Conservation (phyloP, 2,329 filamentous ascomycete species). For the Mycogone perniciosa region DNA sequence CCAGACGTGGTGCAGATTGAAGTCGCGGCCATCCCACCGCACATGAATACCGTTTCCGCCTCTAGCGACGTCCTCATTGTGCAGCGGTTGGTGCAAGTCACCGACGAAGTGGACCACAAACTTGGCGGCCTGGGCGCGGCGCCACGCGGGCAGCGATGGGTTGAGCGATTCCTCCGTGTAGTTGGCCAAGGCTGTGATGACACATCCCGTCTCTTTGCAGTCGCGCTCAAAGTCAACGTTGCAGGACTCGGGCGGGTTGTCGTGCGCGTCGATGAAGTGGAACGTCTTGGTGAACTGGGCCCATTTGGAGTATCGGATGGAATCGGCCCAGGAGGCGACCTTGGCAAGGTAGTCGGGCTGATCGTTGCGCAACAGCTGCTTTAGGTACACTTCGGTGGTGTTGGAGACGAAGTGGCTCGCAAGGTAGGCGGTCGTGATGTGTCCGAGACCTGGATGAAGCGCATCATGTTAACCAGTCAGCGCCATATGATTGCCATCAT, state of each 20-base stretch:
- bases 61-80: slow-evolving; percentile 55
- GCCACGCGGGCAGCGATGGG: slow-evolving; percentile 34
- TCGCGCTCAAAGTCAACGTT: slow-evolving; percentile 53
- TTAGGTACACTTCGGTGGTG: slow-evolving; percentile 50
- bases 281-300: slow-evolving; percentile 56
- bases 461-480: not conserved
- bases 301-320: slow-evolving; percentile 57
- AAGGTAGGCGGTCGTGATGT: slow-evolving; percentile 59
- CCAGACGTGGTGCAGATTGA: slow-evolving; percentile 70
- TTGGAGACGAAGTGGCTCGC: slow-evolving; percentile 54
- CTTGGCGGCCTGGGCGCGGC: slow-evolving; percentile 55
- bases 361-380: slow-evolving; percentile 49
- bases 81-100: slow-evolving; percentile 64
- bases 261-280: slow-evolving; percentile 65
- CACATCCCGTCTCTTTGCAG: slow-evolving; percentile 56
- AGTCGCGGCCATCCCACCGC: slow-evolving; percentile 47
- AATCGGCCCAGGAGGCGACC: slow-evolving; percentile 63
- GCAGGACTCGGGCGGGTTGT: slow-evolving; percentile 52
- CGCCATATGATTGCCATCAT: not conserved
- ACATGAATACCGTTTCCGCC: slow-evolving; percentile 67
- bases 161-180: slow-evolving; percentile 53
- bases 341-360: slow-evolving; percentile 54
- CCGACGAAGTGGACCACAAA: slow-evolving; percentile 64
- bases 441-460: slow-evolving; percentile 46
- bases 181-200: slow-evolving; percentile 54